Evolutionary conservation across 495 filamentous ascomycete species (phyloP).

Genomic region (Opeltia flavorubescens): DNA sequence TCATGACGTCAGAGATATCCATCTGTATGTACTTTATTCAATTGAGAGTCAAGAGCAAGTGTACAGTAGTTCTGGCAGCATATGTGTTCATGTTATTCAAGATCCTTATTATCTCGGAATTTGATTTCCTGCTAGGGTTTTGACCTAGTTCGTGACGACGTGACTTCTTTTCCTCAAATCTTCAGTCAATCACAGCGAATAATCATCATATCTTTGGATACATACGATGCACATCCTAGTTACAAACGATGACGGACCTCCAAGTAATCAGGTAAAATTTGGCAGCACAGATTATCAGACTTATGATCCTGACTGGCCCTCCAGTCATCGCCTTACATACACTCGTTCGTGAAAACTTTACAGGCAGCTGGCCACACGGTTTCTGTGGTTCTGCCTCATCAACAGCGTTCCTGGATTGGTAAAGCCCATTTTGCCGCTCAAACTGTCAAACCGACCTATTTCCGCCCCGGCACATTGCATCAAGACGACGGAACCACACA

Average conservation of each 20-base stretch:
- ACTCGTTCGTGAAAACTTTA: constrained; percentile 66
- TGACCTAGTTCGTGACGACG: too few relatives aligned
- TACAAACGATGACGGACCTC: constrained; percentile 91
- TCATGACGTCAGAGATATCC: too few relatives aligned
- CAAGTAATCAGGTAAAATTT: constrained; percentile 39
- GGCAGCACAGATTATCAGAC: neutral
- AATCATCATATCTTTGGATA: too few relatives aligned
- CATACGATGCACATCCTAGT: constrained; percentile 34
- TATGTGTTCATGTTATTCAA: too few relatives aligned
- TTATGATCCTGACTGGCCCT: neutral
- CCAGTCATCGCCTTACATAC: constrained; percentile 84
- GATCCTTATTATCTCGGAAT: too few relatives aligned
- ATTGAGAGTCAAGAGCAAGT: too few relatives aligned
- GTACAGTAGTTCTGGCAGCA: too few relatives aligned
- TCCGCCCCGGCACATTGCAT: constrained; percentile 51
- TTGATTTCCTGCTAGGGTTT: too few relatives aligned
- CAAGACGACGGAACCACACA: constrained; percentile 55
- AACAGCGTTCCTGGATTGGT: constrained; percentile 92
- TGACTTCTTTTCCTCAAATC: too few relatives aligned
- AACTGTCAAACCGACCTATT: constrained; percentile 77
- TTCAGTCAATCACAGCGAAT: too few relatives aligned
- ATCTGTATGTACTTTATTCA: too few relatives aligned
- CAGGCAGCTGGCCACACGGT: constrained; percentile 68
- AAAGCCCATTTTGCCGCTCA: constrained; percentile 90
- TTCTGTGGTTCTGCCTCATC: constrained; percentile 79